Evolutionary conservation across 1,284 basidiomycete species (phyloP).

Genomic region (Tetrapyrgos nigripes): DNA sequence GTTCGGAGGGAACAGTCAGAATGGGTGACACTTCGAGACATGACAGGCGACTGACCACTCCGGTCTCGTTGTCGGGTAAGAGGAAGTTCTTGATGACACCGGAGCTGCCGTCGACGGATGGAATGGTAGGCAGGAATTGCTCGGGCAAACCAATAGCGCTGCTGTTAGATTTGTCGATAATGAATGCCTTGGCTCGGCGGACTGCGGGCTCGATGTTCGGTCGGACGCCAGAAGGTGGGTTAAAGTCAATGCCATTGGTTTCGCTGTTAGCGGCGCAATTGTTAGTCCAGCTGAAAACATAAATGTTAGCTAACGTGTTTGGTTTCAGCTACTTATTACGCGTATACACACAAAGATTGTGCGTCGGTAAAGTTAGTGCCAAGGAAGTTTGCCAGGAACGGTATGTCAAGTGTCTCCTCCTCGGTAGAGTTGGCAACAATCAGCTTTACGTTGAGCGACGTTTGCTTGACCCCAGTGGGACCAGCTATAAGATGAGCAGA

Average conservation of each 20-base stretch:
- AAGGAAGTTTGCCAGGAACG: slow-evolving; percentile 55
- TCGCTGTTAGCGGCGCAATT: slow-evolving; percentile 61
- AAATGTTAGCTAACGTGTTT: neutral
- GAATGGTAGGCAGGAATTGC: slow-evolving; percentile 54
- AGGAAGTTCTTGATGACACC: slow-evolving; percentile 68
- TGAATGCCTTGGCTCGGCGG: slow-evolving; percentile 41
- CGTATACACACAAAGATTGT: slow-evolving; percentile 55
- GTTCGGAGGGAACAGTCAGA: neutral
- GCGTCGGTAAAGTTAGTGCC: slow-evolving; percentile 58
- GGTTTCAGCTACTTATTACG: neutral
- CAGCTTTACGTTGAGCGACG: slow-evolving; percentile 52
- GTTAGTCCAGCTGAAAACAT: slow-evolving; percentile 53
- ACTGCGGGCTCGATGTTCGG: slow-evolving; percentile 20
- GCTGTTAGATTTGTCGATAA: slow-evolving; percentile 49
- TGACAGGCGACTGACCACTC: slow-evolving; percentile 58
- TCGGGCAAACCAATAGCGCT: slow-evolving; percentile 55
- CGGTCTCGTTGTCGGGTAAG: slow-evolving; percentile 62
- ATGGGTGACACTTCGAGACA: too few relatives aligned
- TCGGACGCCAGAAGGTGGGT: slow-evolving; percentile 17
- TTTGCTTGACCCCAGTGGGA: slow-evolving; percentile 52
- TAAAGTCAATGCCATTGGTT: slow-evolving; percentile 63
- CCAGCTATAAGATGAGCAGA: slow-evolving; percentile 48
- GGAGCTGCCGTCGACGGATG: slow-evolving; percentile 50
- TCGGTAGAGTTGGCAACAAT: slow-evolving; percentile 53
- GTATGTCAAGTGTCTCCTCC: slow-evolving; percentile 56